Conservation (phyloP, 108 stramenopile species). For the Parmales sp. region DNA sequence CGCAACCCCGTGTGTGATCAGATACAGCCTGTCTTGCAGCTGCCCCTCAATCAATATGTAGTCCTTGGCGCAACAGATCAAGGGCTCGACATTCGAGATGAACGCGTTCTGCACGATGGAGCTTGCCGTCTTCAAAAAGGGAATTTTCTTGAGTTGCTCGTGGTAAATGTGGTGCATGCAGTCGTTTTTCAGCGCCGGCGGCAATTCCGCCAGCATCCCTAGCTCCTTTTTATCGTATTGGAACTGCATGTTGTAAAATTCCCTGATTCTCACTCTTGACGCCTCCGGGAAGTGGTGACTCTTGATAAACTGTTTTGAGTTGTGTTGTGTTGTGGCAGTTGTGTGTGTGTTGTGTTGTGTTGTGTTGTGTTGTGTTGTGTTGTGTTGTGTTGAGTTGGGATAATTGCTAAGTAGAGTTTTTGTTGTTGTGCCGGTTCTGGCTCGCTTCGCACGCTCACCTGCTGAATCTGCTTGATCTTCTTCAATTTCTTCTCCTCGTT, state of each 20-base stretch:
- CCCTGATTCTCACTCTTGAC: not conserved
- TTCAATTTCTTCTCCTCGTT: not conserved
- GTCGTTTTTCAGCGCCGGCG: not conserved
- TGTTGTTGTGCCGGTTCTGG: not conserved
- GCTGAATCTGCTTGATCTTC: not conserved
- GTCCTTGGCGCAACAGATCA: constrained; percentile 1
- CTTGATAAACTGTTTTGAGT: not conserved
- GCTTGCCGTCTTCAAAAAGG: not conserved
- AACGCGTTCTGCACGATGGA: not conserved
- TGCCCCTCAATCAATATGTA: constrained; percentile 5
- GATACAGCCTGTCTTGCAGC: not conserved
- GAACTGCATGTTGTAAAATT: not conserved
- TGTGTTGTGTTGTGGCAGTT: too few species aligned
- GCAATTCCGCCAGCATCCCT: not conserved
- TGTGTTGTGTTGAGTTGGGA: too few species aligned
- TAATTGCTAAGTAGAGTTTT: too few species aligned
- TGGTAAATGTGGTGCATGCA: constrained; percentile 12
- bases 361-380: too few species aligned
- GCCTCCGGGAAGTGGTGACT: not conserved
- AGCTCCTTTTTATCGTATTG: constrained; percentile 1
- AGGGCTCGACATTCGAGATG: not conserved
- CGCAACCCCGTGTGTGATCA: not conserved
- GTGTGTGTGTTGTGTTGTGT: too few species aligned
- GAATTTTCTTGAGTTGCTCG: not conserved
- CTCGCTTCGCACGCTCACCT: not conserved